These are phyloP conservation scores for Pseudofabraea citricarpa DNA, from an alignment of 2,329 filamentous ascomycete species.

Conservation along the genomic window DNA sequence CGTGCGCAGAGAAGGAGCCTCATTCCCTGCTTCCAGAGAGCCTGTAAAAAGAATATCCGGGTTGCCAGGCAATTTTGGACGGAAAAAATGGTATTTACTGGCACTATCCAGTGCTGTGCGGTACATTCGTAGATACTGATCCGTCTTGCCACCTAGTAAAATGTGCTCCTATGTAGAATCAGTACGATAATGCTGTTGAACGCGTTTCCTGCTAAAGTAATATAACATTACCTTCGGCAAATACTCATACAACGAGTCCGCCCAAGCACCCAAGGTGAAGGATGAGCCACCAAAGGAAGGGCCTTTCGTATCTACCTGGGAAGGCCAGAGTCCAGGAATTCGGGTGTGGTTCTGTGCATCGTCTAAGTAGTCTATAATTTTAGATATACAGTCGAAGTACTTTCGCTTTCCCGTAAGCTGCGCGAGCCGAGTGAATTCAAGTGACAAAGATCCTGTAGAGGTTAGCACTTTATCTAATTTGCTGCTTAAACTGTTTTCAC, in stretches of 20 bases:
- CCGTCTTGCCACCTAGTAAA: slow-evolving; percentile 20
- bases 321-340: slow-evolving; percentile 76
- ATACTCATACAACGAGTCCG: slow-evolving; percentile 52
- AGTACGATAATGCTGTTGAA: slow-evolving; percentile 26
- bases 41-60: slow-evolving; percentile 61
- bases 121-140: slow-evolving; percentile 62
- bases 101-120: slow-evolving; percentile 53
- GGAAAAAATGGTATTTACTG: slow-evolving; percentile 61
- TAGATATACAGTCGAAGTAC: slow-evolving; percentile 71
- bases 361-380: slow-evolving; percentile 67
- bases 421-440: slow-evolving; percentile 68
- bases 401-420: slow-evolving; percentile 64
- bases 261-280: slow-evolving; percentile 31
- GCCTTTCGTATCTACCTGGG: slow-evolving; percentile 49
- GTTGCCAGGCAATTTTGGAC: slow-evolving; percentile 58
- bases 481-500: not conserved
- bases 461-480: not conserved
- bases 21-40: slow-evolving; percentile 11
- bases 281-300: not conserved
- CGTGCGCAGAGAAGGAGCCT: slow-evolving; percentile 23
- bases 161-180: slow-evolving; percentile 45
- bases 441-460: slow-evolving; percentile 34
- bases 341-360: slow-evolving; percentile 61
- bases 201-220: not conserved
- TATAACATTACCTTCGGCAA: slow-evolving; percentile 50